Base-by-base conservation (phyloP, 2,329 filamentous ascomycete species). In the Tolypocladium endophyticum region DNA sequence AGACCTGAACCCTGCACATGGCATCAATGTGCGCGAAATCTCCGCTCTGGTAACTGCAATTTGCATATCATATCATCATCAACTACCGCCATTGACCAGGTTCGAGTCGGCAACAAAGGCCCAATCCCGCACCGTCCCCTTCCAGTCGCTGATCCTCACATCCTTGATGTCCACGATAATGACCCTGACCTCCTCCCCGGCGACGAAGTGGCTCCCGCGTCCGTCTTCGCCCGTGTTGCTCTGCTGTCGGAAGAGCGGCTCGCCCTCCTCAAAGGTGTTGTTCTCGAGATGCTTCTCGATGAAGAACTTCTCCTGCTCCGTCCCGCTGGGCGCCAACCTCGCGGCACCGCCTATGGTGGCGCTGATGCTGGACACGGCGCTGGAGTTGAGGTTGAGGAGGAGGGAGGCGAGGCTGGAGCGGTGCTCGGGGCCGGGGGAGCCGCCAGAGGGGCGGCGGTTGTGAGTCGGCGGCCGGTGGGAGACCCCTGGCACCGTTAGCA, bases 271-370 rank as follows among this genome's bases (percentile, higher is more conserved):
- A 68, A 95, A 96, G 0, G 90, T 95, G 73, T 97, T 96, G 75
- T 97, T 96, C 68, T 90, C 90, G 64, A 96, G 76, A 77, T 99
- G 94, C 68, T 85, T 82, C 64, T 88, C 84, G 68, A 88, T 88
- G 73, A 90, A 96, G 81, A 87, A 97, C 57, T 76, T 77, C 74
- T 97, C 94, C 71, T 96, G 89, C 20, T 91, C 88, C 2, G 87
- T 89, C 0, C 88, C 91, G 6, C 78, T 72, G 1, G 87, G 80
- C 18, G 95, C 81, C 41, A 97, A 80, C 39, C 84, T 79, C 1
- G 94, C 94, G 43, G 84, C 81, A n/a, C 94, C 94, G 65, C 93
- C 94, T 72, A 99, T 96, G 20, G 93, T 97, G 38, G 92, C 92
- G 64, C 87, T 92, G 75, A 97, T 97, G 70, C 87, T 89, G 58